These are phyloP conservation scores for Westerdykella aurantiaca DNA, from an alignment of 2,329 filamentous ascomycete genomes.

Conservation along the genomic window DNA sequence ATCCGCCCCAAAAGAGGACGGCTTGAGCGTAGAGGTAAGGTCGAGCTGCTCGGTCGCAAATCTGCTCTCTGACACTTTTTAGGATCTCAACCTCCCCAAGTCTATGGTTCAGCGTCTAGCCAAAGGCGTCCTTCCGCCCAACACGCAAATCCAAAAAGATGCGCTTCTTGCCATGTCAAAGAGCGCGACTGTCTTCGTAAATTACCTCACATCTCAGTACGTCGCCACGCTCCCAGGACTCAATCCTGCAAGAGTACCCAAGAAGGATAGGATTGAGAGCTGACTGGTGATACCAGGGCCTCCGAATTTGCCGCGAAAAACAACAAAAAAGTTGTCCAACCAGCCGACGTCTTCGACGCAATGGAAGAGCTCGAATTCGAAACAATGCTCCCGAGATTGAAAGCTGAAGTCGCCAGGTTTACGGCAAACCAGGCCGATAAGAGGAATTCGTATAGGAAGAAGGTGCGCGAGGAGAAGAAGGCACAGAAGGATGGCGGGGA, in stretches of 20 bases:
- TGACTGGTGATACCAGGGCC: conserved; percentile 49
- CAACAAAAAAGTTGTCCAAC: conserved; percentile 74
- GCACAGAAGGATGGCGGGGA: conserved; percentile 16
- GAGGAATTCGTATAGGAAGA: conserved; percentile 65
- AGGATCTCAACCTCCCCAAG: conserved; percentile 69
- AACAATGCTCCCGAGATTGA: conserved; percentile 63
- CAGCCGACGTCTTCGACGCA: conserved; percentile 69
- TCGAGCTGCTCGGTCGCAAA: neutral
- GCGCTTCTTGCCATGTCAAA: conserved; percentile 74
- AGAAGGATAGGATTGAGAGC: neutral
- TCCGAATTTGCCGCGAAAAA: conserved; percentile 62
- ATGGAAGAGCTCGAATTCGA: conserved; percentile 71
- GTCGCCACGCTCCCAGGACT: conserved; percentile 28
- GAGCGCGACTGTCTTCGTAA: conserved; percentile 78
- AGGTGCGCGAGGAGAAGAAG: conserved; percentile 60
- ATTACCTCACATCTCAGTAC: conserved; percentile 69
- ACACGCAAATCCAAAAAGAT: conserved; percentile 79
- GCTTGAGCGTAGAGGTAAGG: conserved; percentile 42
- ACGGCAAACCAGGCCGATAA: conserved; percentile 68
- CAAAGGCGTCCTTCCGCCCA: conserved; percentile 72
- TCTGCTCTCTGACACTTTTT: conserved; percentile 4
- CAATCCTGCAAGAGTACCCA: neutral
- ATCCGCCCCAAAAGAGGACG: conserved; percentile 33
- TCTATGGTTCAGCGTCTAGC: conserved; percentile 75
- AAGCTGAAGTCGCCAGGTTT: conserved; percentile 73